Evolutionary conservation across 2,329 filamentous ascomycete genomes (phyloP).

Genomic region (Paraconiothyrium brasiliense): DNA sequence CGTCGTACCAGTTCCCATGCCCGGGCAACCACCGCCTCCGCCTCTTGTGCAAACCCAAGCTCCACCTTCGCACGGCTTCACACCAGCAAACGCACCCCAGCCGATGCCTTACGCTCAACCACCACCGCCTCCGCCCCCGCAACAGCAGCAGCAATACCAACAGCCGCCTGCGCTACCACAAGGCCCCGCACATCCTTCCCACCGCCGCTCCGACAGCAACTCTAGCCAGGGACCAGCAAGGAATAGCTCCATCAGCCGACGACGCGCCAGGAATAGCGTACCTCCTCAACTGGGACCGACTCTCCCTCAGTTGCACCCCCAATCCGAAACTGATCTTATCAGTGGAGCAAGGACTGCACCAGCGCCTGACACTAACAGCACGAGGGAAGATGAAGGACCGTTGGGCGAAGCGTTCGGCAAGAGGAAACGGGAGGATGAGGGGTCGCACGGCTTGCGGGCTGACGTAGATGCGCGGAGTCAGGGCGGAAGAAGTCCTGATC

Average conservation of each 20-base stretch:
- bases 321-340: constrained; percentile 43
- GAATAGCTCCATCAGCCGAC: constrained; percentile 46
- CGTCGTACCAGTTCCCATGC: constrained; percentile 31
- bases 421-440: constrained; percentile 42
- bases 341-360: constrained; percentile 49
- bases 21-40: constrained; percentile 17
- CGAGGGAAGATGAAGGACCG: constrained; percentile 38
- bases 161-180: constrained; percentile 32
- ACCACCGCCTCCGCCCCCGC: constrained; percentile 27
- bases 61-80: constrained; percentile 44
- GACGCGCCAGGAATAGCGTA: constrained; percentile 47
- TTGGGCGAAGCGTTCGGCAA: constrained; percentile 45
- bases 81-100: constrained; percentile 52
- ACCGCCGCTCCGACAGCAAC: constrained; percentile 46
- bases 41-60: constrained; percentile 4
- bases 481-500: constrained; percentile 44
- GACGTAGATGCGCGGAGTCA: constrained; percentile 40
- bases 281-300: constrained; percentile 47
- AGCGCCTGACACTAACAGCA: constrained; percentile 40
- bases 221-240: constrained; percentile 41
- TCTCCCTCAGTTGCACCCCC: constrained; percentile 44
- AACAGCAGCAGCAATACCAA: constrained; percentile 34
- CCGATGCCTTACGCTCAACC: constrained; percentile 29
- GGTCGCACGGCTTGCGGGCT: constrained; percentile 26
- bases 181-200: constrained; percentile 41